Base-by-base conservation (phyloP, 2,329 filamentous ascomycete species). In the Colletotrichum coccodes region DNA sequence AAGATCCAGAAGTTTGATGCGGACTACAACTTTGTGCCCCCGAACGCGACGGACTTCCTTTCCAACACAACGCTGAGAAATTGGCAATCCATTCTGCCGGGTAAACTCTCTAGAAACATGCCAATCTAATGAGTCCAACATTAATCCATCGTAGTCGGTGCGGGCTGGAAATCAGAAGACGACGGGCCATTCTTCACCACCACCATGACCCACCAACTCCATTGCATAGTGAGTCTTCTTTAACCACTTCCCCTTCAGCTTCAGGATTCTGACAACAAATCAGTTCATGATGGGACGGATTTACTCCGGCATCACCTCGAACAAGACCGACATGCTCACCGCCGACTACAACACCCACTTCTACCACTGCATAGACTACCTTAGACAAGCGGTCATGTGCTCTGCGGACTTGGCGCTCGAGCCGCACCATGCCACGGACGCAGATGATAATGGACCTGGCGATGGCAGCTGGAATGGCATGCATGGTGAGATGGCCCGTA, bases 281-380 rank as follows among this genome's bases (percentile, higher is more conserved):
- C 26, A 79, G 76, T 77, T 77, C 69, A 79, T 79, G 75, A 79
- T 79, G 74, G 77, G 74, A 4, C 72, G 74, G 14, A 78, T 79
- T 54, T 80, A 76, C 70, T 72, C 76, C 6, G 73, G 70, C 7
- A 59, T 79, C 3, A 69, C 63, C 21, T 38, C 67, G 12, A 70
- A 72, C 60, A 68, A 50, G 14, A 70, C 71, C 30, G 69, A 67
- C 2, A 58, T 36, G 23, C 70, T 79, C 16, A 72, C 74, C 8
- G 58, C 63, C 3, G 77, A 79, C 56, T 75, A 76, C 52, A 71
- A 76, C 64, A 68, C 70, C 11, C 81, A 83, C 70, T 82, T 79
- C 71, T 76, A 80, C 53, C 80, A 83, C 72, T 82, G 81, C 73
- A 78, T 83, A 62, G 79, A 81, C 67, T 82, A 83, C 59, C 75